phyloP scores from a whole-genome alignment of 495 filamentous ascomycete species.

The Arthonia radiata region DNA sequence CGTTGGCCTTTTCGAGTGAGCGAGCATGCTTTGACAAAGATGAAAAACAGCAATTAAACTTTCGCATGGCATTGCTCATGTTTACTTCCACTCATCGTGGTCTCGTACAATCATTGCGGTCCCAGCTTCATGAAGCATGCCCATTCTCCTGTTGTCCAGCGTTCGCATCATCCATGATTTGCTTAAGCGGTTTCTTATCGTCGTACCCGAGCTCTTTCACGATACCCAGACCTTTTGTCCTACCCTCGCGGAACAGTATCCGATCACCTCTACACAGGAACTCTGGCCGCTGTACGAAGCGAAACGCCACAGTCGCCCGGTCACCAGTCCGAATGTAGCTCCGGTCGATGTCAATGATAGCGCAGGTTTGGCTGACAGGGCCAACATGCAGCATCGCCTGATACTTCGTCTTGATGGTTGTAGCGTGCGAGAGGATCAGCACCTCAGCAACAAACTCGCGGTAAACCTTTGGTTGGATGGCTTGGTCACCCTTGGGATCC shows the following conservation, averaged over 20 bases:
- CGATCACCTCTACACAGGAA: constrained; percentile 73
- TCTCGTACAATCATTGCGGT: no score
- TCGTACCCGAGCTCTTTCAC: constrained; percentile 87
- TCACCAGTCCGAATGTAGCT: constrained; percentile 87
- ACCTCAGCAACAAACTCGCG: constrained; percentile 92
- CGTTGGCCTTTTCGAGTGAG: no score
- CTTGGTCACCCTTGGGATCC: constrained; percentile 8
- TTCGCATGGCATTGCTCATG: no score
- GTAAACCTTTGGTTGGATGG: constrained; percentile 49
- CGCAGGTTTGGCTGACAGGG: constrained; percentile 81
- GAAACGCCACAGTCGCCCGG: constrained; percentile 73
- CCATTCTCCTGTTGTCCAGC: no score
- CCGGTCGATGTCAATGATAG: constrained; percentile 95
- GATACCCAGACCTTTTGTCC: constrained; percentile 88
- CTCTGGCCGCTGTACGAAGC: constrained; percentile 89
- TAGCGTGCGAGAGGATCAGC: constrained; percentile 83
- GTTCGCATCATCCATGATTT: no score
- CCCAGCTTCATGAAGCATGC: no score
- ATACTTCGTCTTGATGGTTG: constrained; percentile 95
- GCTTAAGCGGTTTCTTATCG: constrained; percentile 29
- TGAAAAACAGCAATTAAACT: no score
- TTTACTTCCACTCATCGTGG: no score
- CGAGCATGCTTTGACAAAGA: no score
- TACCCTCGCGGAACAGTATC: constrained; percentile 77
- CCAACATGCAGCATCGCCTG: constrained; percentile 98